Evolutionary conservation across 345 rosid genomes (phyloP).

Genomic region (Passiflora organensis): DNA sequence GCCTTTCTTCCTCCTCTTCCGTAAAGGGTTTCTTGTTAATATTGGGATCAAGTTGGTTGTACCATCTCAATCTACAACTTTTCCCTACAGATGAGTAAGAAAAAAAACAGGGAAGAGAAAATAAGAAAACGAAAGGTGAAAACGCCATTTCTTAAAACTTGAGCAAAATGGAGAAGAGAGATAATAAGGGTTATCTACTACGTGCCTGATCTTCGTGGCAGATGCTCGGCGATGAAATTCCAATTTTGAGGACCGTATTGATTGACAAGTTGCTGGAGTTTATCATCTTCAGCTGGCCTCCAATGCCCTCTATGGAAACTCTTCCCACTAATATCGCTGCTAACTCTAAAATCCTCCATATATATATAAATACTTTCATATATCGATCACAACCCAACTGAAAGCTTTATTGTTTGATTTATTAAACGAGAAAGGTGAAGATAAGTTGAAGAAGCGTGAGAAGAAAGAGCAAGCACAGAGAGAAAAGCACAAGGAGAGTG

Average conservation of each 20-base stretch:
- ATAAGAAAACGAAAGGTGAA: not conserved
- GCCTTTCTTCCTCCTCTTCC: constrained; percentile 30
- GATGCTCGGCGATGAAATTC: constrained; percentile 69
- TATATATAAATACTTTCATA: not conserved
- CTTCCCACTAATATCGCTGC: constrained; percentile 36
- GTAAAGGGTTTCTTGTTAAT: constrained; percentile 28
- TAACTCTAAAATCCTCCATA: constrained; percentile 12
- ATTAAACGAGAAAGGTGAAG: not conserved
- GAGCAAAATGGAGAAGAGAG: constrained; percentile 8
- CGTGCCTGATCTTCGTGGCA: constrained; percentile 74
- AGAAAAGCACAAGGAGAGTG: not conserved
- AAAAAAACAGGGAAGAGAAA: not conserved
- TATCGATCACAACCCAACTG: not conserved
- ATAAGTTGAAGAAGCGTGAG: not conserved
- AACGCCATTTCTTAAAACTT: constrained; percentile 14
- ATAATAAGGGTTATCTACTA: too few species aligned
- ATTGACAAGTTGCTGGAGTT: constrained; percentile 54
- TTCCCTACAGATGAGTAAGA: constrained; percentile 21
- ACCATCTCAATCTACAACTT: constrained; percentile 37
- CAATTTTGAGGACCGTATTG: constrained; percentile 66
- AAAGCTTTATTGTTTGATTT: not conserved
- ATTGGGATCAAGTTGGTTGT: constrained; percentile 32
- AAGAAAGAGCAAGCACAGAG: not conserved
- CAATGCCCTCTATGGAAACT: constrained; percentile 64
- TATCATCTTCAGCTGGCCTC: constrained; percentile 73